phyloP scores from a whole-genome alignment of 129 eudicot species.

The Flaveria trinervia region DNA sequence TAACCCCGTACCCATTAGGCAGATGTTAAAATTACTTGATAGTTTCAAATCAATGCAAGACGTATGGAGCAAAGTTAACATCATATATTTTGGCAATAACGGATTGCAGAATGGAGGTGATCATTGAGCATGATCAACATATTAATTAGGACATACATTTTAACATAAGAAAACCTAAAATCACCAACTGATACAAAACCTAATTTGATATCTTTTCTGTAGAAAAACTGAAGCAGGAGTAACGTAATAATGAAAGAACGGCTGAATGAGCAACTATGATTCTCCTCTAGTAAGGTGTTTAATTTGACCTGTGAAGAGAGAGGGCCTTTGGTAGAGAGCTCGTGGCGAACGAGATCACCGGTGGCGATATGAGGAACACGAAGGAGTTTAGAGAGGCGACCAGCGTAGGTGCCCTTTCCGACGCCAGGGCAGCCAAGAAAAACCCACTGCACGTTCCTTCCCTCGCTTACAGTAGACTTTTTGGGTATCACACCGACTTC shows the following conservation, averaged over 20 bases:
- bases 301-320: conserved; percentile 61
- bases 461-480: conserved; percentile 13
- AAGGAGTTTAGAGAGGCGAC: conserved; percentile 72
- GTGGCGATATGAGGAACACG: conserved; percentile 91
- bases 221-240: background rate
- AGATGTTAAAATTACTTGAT: too few relatives aligned
- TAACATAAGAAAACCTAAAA: background rate
- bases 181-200: background rate
- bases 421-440: conserved; percentile 96
- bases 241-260: background rate
- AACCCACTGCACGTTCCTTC: conserved; percentile 79
- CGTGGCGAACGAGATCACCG: conserved; percentile 90
- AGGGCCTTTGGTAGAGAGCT: conserved; percentile 69
- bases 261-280: too few relatives aligned
- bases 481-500: conserved; percentile 17
- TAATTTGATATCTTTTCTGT: background rate
- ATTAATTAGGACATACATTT: too few relatives aligned
- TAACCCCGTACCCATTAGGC: too few relatives aligned
- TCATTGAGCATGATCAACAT: background rate
- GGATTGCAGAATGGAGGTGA: background rate
- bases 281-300: background rate
- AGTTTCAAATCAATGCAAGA: too few relatives aligned
- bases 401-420: conserved; percentile 93
- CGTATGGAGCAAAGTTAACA: too few relatives aligned
- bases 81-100: too few relatives aligned